phyloP scores from a whole-genome alignment of 371 early-diverging fungal species.

The Apophysomyces trapeziformis region DNA sequence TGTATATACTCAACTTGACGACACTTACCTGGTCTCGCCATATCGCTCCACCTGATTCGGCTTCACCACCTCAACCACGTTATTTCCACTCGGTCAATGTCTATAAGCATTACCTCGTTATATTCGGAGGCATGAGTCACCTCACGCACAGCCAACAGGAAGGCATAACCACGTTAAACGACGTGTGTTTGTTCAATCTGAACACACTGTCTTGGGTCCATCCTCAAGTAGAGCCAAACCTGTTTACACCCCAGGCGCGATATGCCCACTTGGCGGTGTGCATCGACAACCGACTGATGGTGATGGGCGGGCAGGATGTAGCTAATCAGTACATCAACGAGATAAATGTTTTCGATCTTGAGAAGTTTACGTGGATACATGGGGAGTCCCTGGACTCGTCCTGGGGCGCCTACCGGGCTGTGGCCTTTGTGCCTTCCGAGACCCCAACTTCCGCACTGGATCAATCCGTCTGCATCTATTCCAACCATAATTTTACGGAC shows the following conservation, averaged over 20 bases:
- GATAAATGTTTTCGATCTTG: conserved; percentile 71
- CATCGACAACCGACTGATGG: conserved; percentile 57
- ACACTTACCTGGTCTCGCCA: conserved; percentile 58
- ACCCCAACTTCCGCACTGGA: conserved; percentile 10
- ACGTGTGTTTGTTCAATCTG: conserved; percentile 68
- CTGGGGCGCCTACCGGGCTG: conserved; percentile 79
- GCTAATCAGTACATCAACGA: conserved; percentile 76
- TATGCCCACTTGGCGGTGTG: conserved; percentile 74
- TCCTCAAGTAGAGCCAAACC: conserved; percentile 45
- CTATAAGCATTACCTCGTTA: conserved; percentile 56
- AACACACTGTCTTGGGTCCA: conserved; percentile 59
- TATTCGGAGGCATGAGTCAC: conserved; percentile 72
- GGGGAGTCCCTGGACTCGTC: conserved; percentile 62
- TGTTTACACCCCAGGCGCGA: conserved; percentile 62
- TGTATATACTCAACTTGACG: conserved; percentile 69
- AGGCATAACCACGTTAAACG: conserved; percentile 60
- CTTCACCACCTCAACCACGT: conserved; percentile 54
- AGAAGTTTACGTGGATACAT: conserved; percentile 63
- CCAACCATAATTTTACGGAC: conserved; percentile 81
- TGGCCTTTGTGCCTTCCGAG: conserved; percentile 52
- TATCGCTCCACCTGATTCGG: conserved; percentile 36
- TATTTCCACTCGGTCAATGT: conserved; percentile 82
- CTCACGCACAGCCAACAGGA: conserved; percentile 22
- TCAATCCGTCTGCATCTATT: conserved; percentile 65
- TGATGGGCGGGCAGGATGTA: conserved; percentile 79